Percentiles rank a stretch among this genome's conserved stretches.
Evolutionary conservation across 148 eudicot genomes (phyloP).

Genomic region (Amaranthus hypochondriacus): DNA sequence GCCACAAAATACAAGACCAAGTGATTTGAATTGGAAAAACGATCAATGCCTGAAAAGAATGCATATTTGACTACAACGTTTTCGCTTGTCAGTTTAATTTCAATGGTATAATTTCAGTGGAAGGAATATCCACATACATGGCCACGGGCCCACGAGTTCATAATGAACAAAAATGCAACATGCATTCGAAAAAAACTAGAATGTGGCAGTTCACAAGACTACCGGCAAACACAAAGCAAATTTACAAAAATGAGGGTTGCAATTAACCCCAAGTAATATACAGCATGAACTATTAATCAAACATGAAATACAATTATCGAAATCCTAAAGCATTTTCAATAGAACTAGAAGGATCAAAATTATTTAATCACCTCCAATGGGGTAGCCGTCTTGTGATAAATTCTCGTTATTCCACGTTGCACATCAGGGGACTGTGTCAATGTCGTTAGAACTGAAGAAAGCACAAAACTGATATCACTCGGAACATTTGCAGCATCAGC

Average conservation of each 20-base stretch:
- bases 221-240: neutral
- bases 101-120: neutral
- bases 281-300: neutral
- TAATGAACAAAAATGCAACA: neutral
- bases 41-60: neutral
- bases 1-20: neutral
- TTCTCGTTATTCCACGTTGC: slow-evolving; percentile 92
- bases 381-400: slow-evolving; percentile 82
- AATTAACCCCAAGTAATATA: neutral
- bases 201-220: neutral
- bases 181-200: neutral
- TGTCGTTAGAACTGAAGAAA: slow-evolving; percentile 63
- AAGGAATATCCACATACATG: slow-evolving; percentile 2
- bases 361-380: slow-evolving; percentile 65
- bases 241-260: neutral
- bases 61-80: neutral
- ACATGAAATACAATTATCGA: neutral
- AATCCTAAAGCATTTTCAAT: neutral
- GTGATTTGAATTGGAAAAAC: neutral
- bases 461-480: slow-evolving; percentile 48
- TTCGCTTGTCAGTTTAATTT: neutral
- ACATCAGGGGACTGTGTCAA: slow-evolving; percentile 72
- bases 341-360: neutral
- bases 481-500: slow-evolving; percentile 25
- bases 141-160: neutral